These are phyloP conservation scores for Ophiocordyceps camponoti-saundersi DNA, from an alignment of 2,329 filamentous ascomycete species.

Conservation along the genomic window DNA sequence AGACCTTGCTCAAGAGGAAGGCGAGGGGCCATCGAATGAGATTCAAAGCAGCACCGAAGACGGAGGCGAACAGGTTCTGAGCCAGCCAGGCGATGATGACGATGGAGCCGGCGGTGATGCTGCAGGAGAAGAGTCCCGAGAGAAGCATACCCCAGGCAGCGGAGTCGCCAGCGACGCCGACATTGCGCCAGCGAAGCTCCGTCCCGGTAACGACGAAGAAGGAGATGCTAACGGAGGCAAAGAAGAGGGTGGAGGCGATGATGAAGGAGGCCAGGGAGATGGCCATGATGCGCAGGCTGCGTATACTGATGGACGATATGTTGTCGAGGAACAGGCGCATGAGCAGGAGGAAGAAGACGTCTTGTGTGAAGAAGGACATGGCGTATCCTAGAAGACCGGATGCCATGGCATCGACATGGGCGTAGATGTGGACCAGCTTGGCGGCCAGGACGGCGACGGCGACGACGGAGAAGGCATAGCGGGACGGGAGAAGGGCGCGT, in stretches of 20 bases:
- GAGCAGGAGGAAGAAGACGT: slow-evolving; percentile 13
- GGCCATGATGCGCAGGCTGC: slow-evolving; percentile 9
- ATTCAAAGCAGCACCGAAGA: slow-evolving; percentile 6
- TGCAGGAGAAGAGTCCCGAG: slow-evolving; percentile 8
- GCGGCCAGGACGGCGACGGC: slow-evolving; percentile 13
- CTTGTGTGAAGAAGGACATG: slow-evolving; percentile 18
- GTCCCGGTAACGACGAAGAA: slow-evolving; percentile 16
- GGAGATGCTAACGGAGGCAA: slow-evolving; percentile 4
- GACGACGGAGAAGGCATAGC: slow-evolving; percentile 14
- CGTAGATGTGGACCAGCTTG: slow-evolving; percentile 15
- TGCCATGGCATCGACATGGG: slow-evolving; percentile 13
- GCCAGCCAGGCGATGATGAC: slow-evolving; percentile 5
- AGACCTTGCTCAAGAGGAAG: slow-evolving; percentile 4
- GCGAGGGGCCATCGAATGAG: slow-evolving; percentile 6
- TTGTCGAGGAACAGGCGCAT: slow-evolving; percentile 14
- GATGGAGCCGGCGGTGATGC: slow-evolving; percentile 3
- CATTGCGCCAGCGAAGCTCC: slow-evolving; percentile 18
- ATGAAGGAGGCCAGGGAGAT: slow-evolving; percentile 6
- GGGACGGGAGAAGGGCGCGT: slow-evolving; percentile 3
- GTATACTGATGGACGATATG: slow-evolving; percentile 5
- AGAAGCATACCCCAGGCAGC: slow-evolving; percentile 11
- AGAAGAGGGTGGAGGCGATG: slow-evolving; percentile 7
- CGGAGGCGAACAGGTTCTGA: slow-evolving; percentile 7
- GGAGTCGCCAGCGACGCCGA: slow-evolving; percentile 13
- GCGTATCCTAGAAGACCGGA: slow-evolving; percentile 13